Percentiles rank a stretch among this genome's conserved stretches.
These are phyloP conservation scores for Phytopythium vexans DNA, from an alignment of 352 stramenopile genomes.

Conservation along the genomic window DNA sequence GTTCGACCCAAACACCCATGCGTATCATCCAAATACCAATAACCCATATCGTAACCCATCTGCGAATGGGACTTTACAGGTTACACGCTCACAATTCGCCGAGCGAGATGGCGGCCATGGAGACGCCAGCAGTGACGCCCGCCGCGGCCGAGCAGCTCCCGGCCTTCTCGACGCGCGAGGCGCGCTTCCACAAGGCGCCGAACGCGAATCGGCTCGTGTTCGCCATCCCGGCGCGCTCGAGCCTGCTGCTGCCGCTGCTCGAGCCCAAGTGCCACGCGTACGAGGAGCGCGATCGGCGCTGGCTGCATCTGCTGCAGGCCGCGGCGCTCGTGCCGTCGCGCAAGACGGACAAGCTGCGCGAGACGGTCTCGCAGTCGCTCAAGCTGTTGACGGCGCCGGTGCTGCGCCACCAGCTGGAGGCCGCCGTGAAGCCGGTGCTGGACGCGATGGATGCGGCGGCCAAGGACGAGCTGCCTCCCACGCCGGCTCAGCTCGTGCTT, in stretches of 20 bases:
- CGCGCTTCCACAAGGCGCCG: constrained; percentile 44
- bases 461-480: constrained; percentile 3
- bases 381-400: constrained; percentile 36
- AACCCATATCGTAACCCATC: too few species aligned
- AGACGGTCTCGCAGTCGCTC: constrained; percentile 44
- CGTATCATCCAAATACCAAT: too few species aligned
- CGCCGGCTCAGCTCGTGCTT: constrained; percentile 24
- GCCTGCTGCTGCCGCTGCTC: constrained; percentile 53
- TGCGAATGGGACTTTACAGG: too few species aligned
- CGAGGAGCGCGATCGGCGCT: constrained; percentile 58
- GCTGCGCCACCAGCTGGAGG: constrained; percentile 26
- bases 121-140: background rate
- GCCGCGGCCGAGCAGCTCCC: constrained; percentile 26
- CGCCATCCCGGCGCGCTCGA: constrained; percentile 42
- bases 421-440: constrained; percentile 23
- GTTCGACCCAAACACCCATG: too few species aligned
- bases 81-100: too few species aligned
- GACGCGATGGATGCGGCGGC: constrained; percentile 10
- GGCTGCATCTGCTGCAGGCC: constrained; percentile 67
- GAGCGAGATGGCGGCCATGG: background rate
- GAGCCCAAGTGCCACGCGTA: constrained; percentile 43
- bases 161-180: constrained; percentile 48
- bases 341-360: constrained; percentile 44
- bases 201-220: constrained; percentile 60
- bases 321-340: constrained; percentile 59